Base-by-base conservation (phyloP, 257 asterid genomes). In the Jaltomata sinuosa region DNA sequence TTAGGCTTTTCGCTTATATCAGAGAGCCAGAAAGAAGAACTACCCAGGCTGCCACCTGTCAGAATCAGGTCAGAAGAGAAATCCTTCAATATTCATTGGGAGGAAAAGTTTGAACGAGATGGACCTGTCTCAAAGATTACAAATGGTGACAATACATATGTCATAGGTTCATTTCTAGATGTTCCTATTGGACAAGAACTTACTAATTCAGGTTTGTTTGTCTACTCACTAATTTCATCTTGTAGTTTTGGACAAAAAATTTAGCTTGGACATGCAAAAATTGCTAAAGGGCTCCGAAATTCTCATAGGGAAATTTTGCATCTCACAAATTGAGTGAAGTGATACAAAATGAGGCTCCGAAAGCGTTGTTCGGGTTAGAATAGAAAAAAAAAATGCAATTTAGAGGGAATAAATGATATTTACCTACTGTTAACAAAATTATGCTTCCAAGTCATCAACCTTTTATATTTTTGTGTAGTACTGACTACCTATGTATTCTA, bases 31-130 rank as follows among this genome's bases (percentile, higher is more conserved):
- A 86, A 76, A 65, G 88, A 86, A 86, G 88, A 86, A 55, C 85
- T 83, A 78, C 88, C 88, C 55, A 83, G 86, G 27, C 77, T 86
- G 80, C 84, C 88, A 83, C 88, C 86, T 74, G 86, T 86, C 42
- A 86, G 71, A 59, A 81, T 86, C 76, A 86, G 83, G 50, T 76
- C 88, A 50, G 86, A 83, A 32, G 86, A 86, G 72, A 86, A 82
- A 81, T 29, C 84, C 31, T 76, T 64, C 80, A 64, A 79, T 78
- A 78, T 86, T 34, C 79, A 52, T 38, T 83, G 88, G 86, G 88
- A 74, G 71, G 88, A 86, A 77, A 83, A 86, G 38, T 82, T 74
- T 83, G 88, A 86, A 79, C 86, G 82, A 47, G 86, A 86, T 83
- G 88, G 86, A 52, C 55, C 65, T 74, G 83, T 27, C 61, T 83